Conservation (phyloP, 495 filamentous ascomycete genomes). For the Aspergillus diversus region DNA sequence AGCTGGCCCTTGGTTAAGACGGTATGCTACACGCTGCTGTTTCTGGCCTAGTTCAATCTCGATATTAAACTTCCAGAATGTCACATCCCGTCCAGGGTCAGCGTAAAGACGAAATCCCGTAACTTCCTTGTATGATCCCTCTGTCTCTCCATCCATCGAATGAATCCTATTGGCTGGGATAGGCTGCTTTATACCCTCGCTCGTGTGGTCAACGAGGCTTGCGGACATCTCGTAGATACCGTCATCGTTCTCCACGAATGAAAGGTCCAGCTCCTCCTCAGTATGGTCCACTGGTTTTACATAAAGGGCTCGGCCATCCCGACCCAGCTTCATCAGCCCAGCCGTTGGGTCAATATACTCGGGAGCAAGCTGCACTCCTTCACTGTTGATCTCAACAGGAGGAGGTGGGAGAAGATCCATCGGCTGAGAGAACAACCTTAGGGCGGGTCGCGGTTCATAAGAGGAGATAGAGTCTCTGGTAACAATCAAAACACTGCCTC, state of each 20-base stretch:
- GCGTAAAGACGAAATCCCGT: slow-evolving; percentile 80
- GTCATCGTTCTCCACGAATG: slow-evolving; percentile 72
- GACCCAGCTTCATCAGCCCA: slow-evolving; percentile 81
- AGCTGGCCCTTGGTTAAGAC: slow-evolving; percentile 89
- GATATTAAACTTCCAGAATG: slow-evolving; percentile 95
- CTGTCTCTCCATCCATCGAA: slow-evolving; percentile 68
- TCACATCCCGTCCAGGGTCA: slow-evolving; percentile 82
- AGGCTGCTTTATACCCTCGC: slow-evolving; percentile 40
- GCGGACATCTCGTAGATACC: slow-evolving; percentile 72
- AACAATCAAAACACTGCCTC: slow-evolving; percentile 92
- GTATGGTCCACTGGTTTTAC: slow-evolving; percentile 85
- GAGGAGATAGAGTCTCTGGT: slow-evolving; percentile 80
- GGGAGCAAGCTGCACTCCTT: slow-evolving; percentile 63
- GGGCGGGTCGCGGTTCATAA: slow-evolving; percentile 74
- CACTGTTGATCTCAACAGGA: slow-evolving; percentile 65
- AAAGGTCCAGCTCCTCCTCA: slow-evolving; percentile 74
- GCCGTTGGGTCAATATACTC: slow-evolving; percentile 89
- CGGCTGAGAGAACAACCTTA: slow-evolving; percentile 84
- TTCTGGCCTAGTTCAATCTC: slow-evolving; percentile 80
- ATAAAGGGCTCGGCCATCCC: slow-evolving; percentile 78
- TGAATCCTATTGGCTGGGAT: slow-evolving; percentile 48
- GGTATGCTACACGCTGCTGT: slow-evolving; percentile 88
- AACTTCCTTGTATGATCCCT: slow-evolving; percentile 76
- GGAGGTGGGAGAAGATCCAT: slow-evolving; percentile 85
- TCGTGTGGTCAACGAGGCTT: slow-evolving; percentile 47